Evolutionary conservation across 208 protist species (phyloP), one percentile per base, ranked within the genome.

Genomic region (Vickermania spadyakhi): DNA sequence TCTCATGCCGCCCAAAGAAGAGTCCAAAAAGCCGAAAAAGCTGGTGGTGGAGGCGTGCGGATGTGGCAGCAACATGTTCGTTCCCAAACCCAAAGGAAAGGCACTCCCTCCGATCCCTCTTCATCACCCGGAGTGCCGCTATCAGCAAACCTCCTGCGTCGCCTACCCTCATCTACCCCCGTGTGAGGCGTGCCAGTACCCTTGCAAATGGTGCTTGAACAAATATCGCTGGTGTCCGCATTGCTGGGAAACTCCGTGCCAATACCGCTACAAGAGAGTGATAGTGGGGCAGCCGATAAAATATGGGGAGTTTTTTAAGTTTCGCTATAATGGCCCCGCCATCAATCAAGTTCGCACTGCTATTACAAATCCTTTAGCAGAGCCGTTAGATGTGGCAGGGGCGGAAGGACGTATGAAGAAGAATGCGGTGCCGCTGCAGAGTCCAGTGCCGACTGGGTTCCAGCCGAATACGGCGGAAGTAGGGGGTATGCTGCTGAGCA

Each of bases 211-310:
- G 31, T 95, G 89, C 63, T 56, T 51, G 1, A 84, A 84, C 11
- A 82, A 77, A 54, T 82, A 86, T 41, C 73, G 84, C 2, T 93
- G 85, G 82, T 96, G 85, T 51, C 85, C 89, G 2, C 74, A 96
- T 64, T 96, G 89, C 68, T 89, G 86, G 54, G 89, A 96, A 56
- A 79, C 64, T 2, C 85, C 80, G 58, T 96, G 89, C 61, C 56
- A 58, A 4, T 75, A 76, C 58, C 79, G 76, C 7, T 89, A 89
- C 73, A 91, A 80, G 54, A 80, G 89, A 2, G 64, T 91, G 1
- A 76, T 96, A 84, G 88, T 2, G 67, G 79, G 31, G 73, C 72
- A n/a, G n/a, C n/a, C n/a, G n/a, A n/a, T n/a, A n/a, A n/a, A n/a
- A n/a, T n/a, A n/a, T n/a, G n/a, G n/a, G n/a, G n/a, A n/a, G n/a